phyloP scores from a whole-genome alignment of 2,329 filamentous ascomycete genomes.

The Alternaria triticina region DNA sequence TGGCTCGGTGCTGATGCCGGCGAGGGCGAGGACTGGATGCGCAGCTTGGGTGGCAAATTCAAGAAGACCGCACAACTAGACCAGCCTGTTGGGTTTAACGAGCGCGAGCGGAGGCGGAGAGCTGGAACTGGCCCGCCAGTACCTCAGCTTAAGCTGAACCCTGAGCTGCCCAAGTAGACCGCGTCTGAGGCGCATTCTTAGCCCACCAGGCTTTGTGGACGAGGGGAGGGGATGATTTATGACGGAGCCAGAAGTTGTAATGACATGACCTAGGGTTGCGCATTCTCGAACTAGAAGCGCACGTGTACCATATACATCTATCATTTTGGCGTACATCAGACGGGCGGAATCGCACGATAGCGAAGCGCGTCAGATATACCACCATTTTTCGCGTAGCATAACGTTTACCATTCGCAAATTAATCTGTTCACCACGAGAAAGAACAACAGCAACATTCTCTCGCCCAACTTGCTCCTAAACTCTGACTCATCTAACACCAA shows the following conservation, averaged over 20 bases:
- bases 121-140: constrained; percentile 65
- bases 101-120: constrained; percentile 66
- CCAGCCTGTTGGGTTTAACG: constrained; percentile 55
- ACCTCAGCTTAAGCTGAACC: constrained; percentile 38
- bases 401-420: neutral
- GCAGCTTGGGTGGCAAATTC: constrained; percentile 67
- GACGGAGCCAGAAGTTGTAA: constrained; percentile 9
- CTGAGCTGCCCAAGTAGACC: constrained; percentile 29
- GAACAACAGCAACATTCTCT: neutral
- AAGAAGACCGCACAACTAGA: constrained; percentile 53
- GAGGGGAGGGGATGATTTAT: constrained; percentile 9
- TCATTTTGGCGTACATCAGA: constrained; percentile 1
- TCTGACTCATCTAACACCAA: neutral
- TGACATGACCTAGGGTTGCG: constrained; percentile 7
- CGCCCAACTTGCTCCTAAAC: neutral
- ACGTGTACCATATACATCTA: constrained; percentile 10
- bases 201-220: neutral
- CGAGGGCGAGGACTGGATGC: constrained; percentile 71
- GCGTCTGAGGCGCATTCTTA: neutral
- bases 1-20: constrained; percentile 76
- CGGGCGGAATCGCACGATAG: neutral
- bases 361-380: neutral
- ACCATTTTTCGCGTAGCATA: constrained; percentile 2
- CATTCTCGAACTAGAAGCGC: constrained; percentile 1
- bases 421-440: neutral